Conservation (phyloP, 305 asterid genomes). For the Ajuga reptans region DNA sequence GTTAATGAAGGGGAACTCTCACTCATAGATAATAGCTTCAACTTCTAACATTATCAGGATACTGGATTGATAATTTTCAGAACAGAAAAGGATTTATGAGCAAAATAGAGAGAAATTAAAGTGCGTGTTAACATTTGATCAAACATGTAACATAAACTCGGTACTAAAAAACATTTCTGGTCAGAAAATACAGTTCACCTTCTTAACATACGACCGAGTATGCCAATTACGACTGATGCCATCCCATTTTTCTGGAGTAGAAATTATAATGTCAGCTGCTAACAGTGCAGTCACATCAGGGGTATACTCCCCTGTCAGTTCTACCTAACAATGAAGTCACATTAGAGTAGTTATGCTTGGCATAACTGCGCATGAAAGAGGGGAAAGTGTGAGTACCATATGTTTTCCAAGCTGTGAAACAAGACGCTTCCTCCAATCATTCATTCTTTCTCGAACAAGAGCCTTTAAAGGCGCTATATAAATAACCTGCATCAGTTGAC, state of each 20-base stretch:
- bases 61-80: not conserved
- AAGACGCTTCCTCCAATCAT: constrained; percentile 92
- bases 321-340: constrained; percentile 57
- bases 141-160: not conserved
- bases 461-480: constrained; percentile 98
- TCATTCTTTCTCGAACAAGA: constrained; percentile 97
- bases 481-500: constrained; percentile 56
- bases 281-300: constrained; percentile 80
- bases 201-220: constrained; percentile 79
- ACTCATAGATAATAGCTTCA: not conserved
- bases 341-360: constrained; percentile 24
- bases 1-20: constrained; percentile 8
- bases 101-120: constrained; percentile 5
- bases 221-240: constrained; percentile 99
- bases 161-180: not conserved
- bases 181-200: constrained; percentile 40
- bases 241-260: constrained; percentile 99
- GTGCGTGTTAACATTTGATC: not conserved
- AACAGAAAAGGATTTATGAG: not conserved
- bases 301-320: constrained; percentile 97
- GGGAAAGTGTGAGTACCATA: constrained; percentile 48
- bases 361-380: constrained; percentile 17
- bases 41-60: not conserved
- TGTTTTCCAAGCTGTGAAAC: constrained; percentile 83
- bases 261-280: constrained; percentile 85